Base-by-base conservation (phyloP, 169 alveolate genomes). In the Theileria parva region DNA sequence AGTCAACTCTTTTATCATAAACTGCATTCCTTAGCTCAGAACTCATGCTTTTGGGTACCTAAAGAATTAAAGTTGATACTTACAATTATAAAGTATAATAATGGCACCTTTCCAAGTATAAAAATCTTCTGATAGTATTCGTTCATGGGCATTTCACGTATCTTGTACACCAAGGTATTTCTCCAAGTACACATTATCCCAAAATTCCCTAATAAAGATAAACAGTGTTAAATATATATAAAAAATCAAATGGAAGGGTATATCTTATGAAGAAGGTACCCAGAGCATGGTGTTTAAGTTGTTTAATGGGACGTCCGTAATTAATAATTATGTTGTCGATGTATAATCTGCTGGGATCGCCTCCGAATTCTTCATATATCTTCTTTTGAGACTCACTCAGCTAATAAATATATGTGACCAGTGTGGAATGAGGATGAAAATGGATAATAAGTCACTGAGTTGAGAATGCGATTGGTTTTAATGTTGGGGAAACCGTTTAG, bases 71-170 rank as follows among this genome's bases (percentile, higher is more conserved):
- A 21, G 7, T 4, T 37, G 13, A 8, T 65, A n/a, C n/a, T 65
- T 11, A n/a, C 11, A n/a, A 7, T 70, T 25, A 23, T 9, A 27
- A 28, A 3, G 8, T 66, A 37, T 6, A 6, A 37, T 37, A 6
- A 37, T 37, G 74, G 17, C 17, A 91, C 95, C 72, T 86, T 85
- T 25, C 95, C 95, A 28, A 90, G 76, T 21, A 91, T 91, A 69
- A 85, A 91, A 32, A 87, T 79, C 66, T 91, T 91, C 74, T 91
- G 95, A 81, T 91, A 91, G 86, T 85, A 91, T 59, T 91, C 95
- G 85, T 88, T 77, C 88, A 91, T 81, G 25, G 92, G 92, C 95
- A 91, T 91, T 73, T 91, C 93, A 64, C 92, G 74, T 39, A 91
- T 91, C 55, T 88, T 83, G 76, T 91, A 91, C 5, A 88, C 91